Conservation (phyloP, 2,329 filamentous ascomycete species). For the Ascomycota sp. region DNA sequence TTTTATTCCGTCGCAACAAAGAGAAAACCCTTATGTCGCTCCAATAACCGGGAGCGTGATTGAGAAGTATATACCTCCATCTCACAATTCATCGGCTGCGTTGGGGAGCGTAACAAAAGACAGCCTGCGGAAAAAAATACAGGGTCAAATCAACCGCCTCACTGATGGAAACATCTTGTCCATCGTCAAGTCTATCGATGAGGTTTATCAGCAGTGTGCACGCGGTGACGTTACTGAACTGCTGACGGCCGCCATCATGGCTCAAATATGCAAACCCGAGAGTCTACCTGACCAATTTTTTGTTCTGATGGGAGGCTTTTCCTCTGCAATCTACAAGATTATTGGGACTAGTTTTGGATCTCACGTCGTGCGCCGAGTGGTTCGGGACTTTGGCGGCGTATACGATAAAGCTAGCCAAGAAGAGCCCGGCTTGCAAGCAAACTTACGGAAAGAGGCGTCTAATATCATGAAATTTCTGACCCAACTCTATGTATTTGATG, state of each 20-base stretch:
- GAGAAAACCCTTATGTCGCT: constrained; percentile 80
- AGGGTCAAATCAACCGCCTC: constrained; percentile 79
- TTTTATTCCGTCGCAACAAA: constrained; percentile 23
- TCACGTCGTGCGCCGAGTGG: constrained; percentile 59
- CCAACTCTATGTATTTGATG: constrained; percentile 80
- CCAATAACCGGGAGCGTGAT: constrained; percentile 29
- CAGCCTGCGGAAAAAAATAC: constrained; percentile 57
- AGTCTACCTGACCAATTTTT: constrained; percentile 73
- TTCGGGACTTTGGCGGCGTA: constrained; percentile 51
- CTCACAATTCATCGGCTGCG: constrained; percentile 42
- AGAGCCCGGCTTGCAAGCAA: constrained; percentile 18
- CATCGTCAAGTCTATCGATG: constrained; percentile 65
- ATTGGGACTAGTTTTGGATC: constrained; percentile 80
- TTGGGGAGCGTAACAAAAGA: constrained; percentile 46
- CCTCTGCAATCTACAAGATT: constrained; percentile 70
- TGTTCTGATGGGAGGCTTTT: constrained; percentile 76
- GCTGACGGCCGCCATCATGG: constrained; percentile 56
- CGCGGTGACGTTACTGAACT: constrained; percentile 75
- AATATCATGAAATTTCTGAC: constrained; percentile 72
- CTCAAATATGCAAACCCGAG: constrained; percentile 61
- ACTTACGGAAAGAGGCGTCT: constrained; percentile 20
- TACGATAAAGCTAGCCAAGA: constrained; percentile 27
- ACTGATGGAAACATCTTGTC: constrained; percentile 79
- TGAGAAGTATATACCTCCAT: constrained; percentile 78
- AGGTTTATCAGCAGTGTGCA: constrained; percentile 63